Evolutionary conservation across 768 basidiomycete genomes (phyloP).

Genomic region (Auricularia sp.): DNA sequence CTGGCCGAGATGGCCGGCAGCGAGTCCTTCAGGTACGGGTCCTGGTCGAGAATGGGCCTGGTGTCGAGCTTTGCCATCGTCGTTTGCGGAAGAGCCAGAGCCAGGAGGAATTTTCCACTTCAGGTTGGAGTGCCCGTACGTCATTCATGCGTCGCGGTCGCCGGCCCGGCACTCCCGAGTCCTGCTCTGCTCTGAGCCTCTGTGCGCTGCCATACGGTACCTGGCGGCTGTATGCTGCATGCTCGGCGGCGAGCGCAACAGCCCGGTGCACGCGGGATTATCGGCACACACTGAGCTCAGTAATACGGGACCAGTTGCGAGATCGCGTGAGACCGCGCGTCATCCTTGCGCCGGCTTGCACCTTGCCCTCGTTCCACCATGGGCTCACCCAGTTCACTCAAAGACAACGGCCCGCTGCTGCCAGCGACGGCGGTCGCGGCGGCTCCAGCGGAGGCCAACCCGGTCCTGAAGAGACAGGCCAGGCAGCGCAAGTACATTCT

Average conservation of each 20-base stretch:
- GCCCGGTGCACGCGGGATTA: too few relatives aligned
- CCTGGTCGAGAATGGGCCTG: constrained; percentile 48
- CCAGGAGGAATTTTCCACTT: too few relatives aligned
- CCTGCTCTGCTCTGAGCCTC: too few relatives aligned
- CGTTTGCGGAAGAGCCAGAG: background rate
- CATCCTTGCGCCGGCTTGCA: background rate
- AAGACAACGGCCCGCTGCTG: background rate
- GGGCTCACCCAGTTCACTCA: background rate
- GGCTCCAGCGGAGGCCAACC: background rate
- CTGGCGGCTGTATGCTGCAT: too few relatives aligned
- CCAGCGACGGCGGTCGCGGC: background rate
- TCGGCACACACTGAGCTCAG: too few relatives aligned
- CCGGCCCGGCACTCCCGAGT: too few relatives aligned
- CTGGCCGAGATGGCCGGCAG: constrained; percentile 58
- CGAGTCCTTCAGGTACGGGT: constrained; percentile 67
- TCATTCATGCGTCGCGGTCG: too few relatives aligned
- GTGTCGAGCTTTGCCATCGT: constrained; percentile 30
- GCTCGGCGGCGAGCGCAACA: too few relatives aligned
- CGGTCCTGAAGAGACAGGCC: background rate
- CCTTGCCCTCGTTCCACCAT: background rate
- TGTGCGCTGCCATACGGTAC: too few relatives aligned
- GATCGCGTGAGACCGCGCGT: background rate
- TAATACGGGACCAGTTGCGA: too few relatives aligned
- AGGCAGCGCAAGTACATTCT: background rate
- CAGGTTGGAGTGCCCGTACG: too few relatives aligned